These are phyloP conservation scores for Bocquillonia castaneifolia DNA, from an alignment of 441 rosid species.

Conservation along the genomic window DNA sequence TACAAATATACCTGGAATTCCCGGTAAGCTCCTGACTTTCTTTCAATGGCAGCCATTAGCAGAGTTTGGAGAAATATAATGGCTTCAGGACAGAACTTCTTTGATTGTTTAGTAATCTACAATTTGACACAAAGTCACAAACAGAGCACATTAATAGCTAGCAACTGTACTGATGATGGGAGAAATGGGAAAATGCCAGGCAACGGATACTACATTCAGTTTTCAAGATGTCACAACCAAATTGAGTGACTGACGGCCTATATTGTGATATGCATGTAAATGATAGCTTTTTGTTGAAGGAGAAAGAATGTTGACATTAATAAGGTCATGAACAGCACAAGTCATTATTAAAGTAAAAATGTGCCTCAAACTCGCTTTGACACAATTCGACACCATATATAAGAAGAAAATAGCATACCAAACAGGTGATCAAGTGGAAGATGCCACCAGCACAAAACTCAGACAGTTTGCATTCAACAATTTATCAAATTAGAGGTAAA, in stretches of 20 bases:
- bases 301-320: background rate
- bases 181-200: background rate
- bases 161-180: background rate
- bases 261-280: background rate
- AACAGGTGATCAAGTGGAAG: background rate
- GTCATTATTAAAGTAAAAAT: background rate
- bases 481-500: background rate
- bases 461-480: background rate
- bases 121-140: no score
- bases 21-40: slow-evolving; percentile 34
- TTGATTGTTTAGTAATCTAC: slow-evolving; percentile 64
- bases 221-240: background rate
- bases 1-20: slow-evolving; percentile 53
- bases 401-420: background rate
- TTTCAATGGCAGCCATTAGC: slow-evolving; percentile 49
- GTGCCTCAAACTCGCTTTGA: background rate
- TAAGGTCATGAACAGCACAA: background rate
- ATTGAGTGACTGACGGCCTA: background rate
- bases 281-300: background rate
- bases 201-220: background rate
- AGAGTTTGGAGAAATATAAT: slow-evolving; percentile 56
- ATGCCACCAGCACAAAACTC: background rate
- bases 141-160: slow-evolving; percentile 14
- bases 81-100: slow-evolving; percentile 83
- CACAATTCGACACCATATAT: background rate